Evolutionary conservation across 306 rosid genomes (phyloP).

Genomic region (Pyrus bretschneideri): DNA sequence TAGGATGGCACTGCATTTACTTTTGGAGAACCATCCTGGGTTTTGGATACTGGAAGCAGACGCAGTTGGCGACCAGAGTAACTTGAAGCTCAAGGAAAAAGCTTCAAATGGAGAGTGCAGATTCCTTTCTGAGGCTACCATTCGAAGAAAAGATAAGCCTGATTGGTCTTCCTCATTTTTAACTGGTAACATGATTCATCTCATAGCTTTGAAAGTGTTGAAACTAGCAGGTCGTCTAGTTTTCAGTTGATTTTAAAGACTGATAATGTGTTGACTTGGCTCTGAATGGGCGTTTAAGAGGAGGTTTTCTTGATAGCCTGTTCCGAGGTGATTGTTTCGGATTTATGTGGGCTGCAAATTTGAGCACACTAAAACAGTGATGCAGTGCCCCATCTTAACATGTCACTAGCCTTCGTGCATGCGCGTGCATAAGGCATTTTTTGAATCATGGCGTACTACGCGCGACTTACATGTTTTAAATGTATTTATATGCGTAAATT

Average conservation of each 20-base stretch:
- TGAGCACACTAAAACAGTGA: no score
- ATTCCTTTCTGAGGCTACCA: constrained; percentile 28
- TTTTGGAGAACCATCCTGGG: constrained; percentile 72
- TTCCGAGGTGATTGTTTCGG: neutral
- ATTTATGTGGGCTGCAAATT: no score
- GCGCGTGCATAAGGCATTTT: no score
- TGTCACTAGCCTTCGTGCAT: no score
- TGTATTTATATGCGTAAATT: no score
- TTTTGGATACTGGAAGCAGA: constrained; percentile 82
- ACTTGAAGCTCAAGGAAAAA: constrained; percentile 59
- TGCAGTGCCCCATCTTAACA: no score
- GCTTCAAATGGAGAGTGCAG: constrained; percentile 34
- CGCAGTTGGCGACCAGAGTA: constrained; percentile 53
- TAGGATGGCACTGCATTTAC: constrained; percentile 67
- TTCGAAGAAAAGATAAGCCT: constrained; percentile 22
- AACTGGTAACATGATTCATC: neutral
- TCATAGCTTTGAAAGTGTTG: neutral
- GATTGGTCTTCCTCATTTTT: neutral
- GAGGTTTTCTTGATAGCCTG: neutral
- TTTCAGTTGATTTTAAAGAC: no score
- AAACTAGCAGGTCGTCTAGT: no score
- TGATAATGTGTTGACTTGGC: no score
- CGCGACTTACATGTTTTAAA: no score
- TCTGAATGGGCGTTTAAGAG: neutral
- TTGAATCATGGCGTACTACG: no score